Evolutionary conservation across 2,329 filamentous ascomycete species (phyloP), one percentile per base, ranked within the genome.

Genomic region (Talaromyces piceae): DNA sequence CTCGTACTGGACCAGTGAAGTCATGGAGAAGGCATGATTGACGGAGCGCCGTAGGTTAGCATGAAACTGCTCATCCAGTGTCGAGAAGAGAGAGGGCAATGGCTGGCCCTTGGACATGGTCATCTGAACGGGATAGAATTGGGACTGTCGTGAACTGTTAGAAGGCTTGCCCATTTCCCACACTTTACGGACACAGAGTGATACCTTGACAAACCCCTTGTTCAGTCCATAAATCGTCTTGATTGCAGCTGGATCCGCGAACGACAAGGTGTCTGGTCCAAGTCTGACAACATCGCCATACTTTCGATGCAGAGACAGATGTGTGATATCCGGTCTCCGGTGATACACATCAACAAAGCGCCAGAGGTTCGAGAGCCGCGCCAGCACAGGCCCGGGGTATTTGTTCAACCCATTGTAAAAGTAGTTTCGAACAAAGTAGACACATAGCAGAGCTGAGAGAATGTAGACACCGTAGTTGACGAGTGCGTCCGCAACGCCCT

Each of bases 161-260:
- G 20, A 41, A 41, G 13, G 7, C 37, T 41, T 23, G 12, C 28
- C 13, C 13, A 7, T 7, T 30, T 30, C 13, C 13, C 7, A 13
- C 28, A 30, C 7, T 30, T 30, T 30, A 30, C 13, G 7, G 28
- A 7, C 28, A 30, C 13, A n/a, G n/a, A 11, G 9, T 31, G 23
- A 45, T 67, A 87, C 86, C 79, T 93, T 93, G 45, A 79, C 71
- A 58, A 89, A 86, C 0, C 87, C 86, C 67, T 91, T 91, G 65
- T 91, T 91, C 41, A 91, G 68, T 0, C 87, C 87, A 64, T 93
- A 94, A 41, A 93, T 91, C n/a, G 74, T 73, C 67, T 88, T 88
- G 58, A 91, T 73, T 0, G 86, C 86, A 53, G 79, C 79, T 0
- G 88, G 86, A 57, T 88, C 79, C 2, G 84, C 79, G 61, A 93